Conservation (phyloP, 2,329 filamentous ascomycete species). For the Peltaster fructicola region DNA sequence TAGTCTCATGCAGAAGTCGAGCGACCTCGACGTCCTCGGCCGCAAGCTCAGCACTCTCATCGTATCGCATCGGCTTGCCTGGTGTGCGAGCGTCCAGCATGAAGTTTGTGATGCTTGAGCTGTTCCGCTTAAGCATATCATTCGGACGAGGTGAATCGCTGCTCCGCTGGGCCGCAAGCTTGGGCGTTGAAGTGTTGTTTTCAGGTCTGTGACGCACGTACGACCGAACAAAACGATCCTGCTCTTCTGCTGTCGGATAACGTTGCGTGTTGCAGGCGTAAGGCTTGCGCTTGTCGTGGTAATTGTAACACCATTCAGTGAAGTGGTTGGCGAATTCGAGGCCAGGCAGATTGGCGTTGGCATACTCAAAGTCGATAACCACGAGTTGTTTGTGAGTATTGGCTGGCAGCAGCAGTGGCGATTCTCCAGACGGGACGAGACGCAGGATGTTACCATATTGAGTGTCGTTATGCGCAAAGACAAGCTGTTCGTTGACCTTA, state of each 20-base stretch:
- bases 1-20: slow-evolving; percentile 58
- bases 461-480: slow-evolving; percentile 98
- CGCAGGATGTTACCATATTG: slow-evolving; percentile 97
- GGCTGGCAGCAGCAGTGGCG: slow-evolving; percentile 69
- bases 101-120: slow-evolving; percentile 39
- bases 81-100: slow-evolving; percentile 55
- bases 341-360: slow-evolving; percentile 70
- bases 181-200: slow-evolving; percentile 34
- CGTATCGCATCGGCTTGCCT: slow-evolving; percentile 25
- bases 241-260: slow-evolving; percentile 69
- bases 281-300: slow-evolving; percentile 53
- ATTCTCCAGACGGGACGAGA: slow-evolving; percentile 50
- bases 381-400: slow-evolving; percentile 93
- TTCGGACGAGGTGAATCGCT: slow-evolving; percentile 12
- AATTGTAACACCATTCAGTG: slow-evolving; percentile 95
- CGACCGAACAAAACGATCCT: slow-evolving; percentile 65
- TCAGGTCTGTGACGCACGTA: slow-evolving; percentile 71
- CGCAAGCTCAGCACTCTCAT: slow-evolving; percentile 33
- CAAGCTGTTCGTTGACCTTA: slow-evolving; percentile 53
- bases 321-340: slow-evolving; percentile 97
- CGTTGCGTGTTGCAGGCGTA: slow-evolving; percentile 44
- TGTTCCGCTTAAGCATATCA: slow-evolving; percentile 14
- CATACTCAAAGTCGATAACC: slow-evolving; percentile 97
- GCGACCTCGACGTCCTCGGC: slow-evolving; percentile 48
- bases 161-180: slow-evolving; percentile 14